Conservation (phyloP, 805 yeast genomes). For the Grigorovia jiainica region DNA sequence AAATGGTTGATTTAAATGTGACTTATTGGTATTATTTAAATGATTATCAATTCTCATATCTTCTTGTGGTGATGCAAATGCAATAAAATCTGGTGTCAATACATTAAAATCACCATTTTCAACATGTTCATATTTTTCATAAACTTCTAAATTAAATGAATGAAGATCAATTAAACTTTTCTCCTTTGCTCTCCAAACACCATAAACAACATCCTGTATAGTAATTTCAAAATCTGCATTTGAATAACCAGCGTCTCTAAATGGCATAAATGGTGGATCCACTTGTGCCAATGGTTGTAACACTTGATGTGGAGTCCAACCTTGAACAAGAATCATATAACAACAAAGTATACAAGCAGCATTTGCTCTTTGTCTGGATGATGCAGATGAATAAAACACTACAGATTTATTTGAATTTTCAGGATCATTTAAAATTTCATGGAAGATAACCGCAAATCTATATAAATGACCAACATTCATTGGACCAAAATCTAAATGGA, state of each 20-base stretch:
- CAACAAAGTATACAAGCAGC: constrained; percentile 92
- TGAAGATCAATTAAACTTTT: constrained; percentile 81
- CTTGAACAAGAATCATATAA: constrained; percentile 89
- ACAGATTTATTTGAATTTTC: constrained; percentile 80
- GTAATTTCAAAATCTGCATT: constrained; percentile 89
- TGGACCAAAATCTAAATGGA: constrained; percentile 95
- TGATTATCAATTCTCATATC: constrained; percentile 29
- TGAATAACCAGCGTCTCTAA: constrained; percentile 96
- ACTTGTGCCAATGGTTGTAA: constrained; percentile 87
- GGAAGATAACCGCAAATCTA: constrained; percentile 89
- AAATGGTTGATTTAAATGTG: constrained; percentile 59
- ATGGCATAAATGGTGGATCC: constrained; percentile 88
- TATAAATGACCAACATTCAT: constrained; percentile 87
- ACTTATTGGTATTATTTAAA: constrained; percentile 12
- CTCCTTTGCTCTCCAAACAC: constrained; percentile 96
- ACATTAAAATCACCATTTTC: constrained; percentile 96
- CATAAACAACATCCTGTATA: constrained; percentile 91
- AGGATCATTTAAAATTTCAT: constrained; percentile 81
- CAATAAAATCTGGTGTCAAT: constrained; percentile 86
- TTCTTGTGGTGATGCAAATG: constrained; percentile 95
- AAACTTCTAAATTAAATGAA: constrained; percentile 81
- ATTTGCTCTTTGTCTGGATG: constrained; percentile 75
- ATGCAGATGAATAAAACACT: constrained; percentile 78
- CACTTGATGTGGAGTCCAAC: constrained; percentile 98
- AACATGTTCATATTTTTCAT: constrained; percentile 88